phyloP scores from a whole-genome alignment of 1,284 basidiomycete genomes.

The Ustilago shanxiensis region DNA sequence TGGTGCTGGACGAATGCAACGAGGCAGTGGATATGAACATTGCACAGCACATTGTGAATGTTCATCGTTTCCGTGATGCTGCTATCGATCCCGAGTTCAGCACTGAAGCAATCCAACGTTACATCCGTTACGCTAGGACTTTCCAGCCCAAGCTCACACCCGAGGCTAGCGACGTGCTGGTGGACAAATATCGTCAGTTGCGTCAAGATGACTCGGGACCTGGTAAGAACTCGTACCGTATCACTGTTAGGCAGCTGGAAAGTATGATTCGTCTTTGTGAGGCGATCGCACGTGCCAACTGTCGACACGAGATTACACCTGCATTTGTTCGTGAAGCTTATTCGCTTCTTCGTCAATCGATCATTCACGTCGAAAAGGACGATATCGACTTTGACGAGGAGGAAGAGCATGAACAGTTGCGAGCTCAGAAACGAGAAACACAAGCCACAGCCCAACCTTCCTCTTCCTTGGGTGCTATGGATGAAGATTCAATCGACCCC shows the following conservation, averaged over 20 bases:
- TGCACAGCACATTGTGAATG: constrained; percentile 96
- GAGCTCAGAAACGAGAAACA: background rate
- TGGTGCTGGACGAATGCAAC: constrained; percentile 97
- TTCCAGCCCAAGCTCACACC: constrained; percentile 88
- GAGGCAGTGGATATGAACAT: constrained; percentile 92
- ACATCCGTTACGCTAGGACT: constrained; percentile 95
- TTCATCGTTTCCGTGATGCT: constrained; percentile 93
- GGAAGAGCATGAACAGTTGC: constrained; percentile 74
- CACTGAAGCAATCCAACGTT: constrained; percentile 94
- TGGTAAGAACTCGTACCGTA: constrained; percentile 91
- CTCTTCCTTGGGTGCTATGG: constrained; percentile 47
- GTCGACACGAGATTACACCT: constrained; percentile 81
- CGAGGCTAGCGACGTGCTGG: constrained; percentile 90
- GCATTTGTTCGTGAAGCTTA: constrained; percentile 96
- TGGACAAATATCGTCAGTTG: constrained; percentile 93
- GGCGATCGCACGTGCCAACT: constrained; percentile 96
- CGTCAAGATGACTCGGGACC: constrained; percentile 87
- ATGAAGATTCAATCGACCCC: constrained; percentile 74
- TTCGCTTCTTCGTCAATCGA: constrained; percentile 91
- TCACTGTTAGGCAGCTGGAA: constrained; percentile 95
- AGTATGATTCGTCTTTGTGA: constrained; percentile 97
- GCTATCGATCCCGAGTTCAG: constrained; percentile 96
- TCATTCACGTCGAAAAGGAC: constrained; percentile 99
- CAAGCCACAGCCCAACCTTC: constrained; percentile 27
- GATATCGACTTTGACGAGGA: constrained; percentile 98